A percentile compares a stretch with the other conserved stretches of the same genome.
Evolutionary conservation across 2,329 filamentous ascomycete species (phyloP).

Genomic region (Xylaria sp.): DNA sequence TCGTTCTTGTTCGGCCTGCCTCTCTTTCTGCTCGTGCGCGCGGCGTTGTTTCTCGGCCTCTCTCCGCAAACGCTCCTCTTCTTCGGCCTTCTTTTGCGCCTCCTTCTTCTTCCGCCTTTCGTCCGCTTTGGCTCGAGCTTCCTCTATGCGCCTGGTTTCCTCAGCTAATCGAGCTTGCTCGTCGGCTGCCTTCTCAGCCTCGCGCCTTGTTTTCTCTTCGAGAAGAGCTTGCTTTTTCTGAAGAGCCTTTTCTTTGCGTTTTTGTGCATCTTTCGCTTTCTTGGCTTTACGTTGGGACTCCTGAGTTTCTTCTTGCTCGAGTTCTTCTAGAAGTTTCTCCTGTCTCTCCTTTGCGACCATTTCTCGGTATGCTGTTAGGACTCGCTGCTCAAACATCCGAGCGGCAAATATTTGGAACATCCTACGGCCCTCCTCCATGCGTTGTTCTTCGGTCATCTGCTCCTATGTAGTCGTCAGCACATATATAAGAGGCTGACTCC

Average conservation of each 20-base stretch:
- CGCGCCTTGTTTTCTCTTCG: constrained; percentile 89
- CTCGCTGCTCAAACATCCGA: constrained; percentile 98
- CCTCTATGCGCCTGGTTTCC: constrained; percentile 82
- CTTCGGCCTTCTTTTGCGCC: constrained; percentile 87
- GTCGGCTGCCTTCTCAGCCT: constrained; percentile 89
- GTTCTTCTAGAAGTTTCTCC: constrained; percentile 87
- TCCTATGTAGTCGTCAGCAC: constrained; percentile 71
- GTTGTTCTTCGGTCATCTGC: constrained; percentile 96
- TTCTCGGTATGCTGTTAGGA: constrained; percentile 96
- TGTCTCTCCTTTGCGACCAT: constrained; percentile 96
- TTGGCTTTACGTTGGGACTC: constrained; percentile 87
- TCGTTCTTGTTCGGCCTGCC: constrained; percentile 85
- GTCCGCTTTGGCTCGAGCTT: constrained; percentile 83
- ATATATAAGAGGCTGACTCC: constrained; percentile 20
- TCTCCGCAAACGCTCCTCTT: constrained; percentile 86
- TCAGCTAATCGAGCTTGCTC: constrained; percentile 80
- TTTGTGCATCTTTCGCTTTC: constrained; percentile 92
- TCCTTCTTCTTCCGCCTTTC: constrained; percentile 94
- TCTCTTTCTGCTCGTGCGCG: constrained; percentile 84
- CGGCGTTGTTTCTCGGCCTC: constrained; percentile 86
- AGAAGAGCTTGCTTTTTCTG: constrained; percentile 88
- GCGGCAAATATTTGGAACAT: constrained; percentile 99
- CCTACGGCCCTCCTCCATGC: constrained; percentile 96
- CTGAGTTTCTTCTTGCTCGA: constrained; percentile 83
- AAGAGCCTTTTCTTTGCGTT: constrained; percentile 92